Evolutionary conservation across 345 rosid genomes (phyloP), one percentile per base, ranked within the genome.

Genomic region (Brassica carinata): DNA sequence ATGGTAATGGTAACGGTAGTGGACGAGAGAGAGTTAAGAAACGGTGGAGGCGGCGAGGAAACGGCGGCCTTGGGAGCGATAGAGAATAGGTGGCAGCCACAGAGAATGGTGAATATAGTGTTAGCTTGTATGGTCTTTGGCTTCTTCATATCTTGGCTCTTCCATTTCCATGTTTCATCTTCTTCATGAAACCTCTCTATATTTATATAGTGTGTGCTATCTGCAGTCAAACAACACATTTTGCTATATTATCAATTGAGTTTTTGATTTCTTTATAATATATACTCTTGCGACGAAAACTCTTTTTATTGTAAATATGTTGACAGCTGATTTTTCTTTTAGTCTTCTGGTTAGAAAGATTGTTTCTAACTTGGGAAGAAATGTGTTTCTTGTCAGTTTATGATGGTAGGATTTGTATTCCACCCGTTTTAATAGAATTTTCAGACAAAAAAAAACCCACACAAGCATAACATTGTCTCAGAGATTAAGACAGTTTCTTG

Each of bases 71-170:
- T 1, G 10, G 64, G 74, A 19, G 15, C 58, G 48, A 55, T 65
- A 48, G 78, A 72, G 29, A 76, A 65, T 31, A 64, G 84, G 27
- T 93, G 94, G 97, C 90, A 85, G 17, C 90, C 94, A 72, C 96
- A 95, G 72, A 93, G 75, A 77, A 5, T 82, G 18, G 77, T 82
- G 66, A 82, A 82, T 62, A 17, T 82, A 45, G 71, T 82, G 71
- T 73, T 82, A 72, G 82, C 75, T 77, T 82, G 82, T 73, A 77
- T 82, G 84, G 84, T 82, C 34, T 67, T 72, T 61, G 84, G 81
- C 1, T 82, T 82, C 71, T 77, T 82, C 43, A 68, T 82, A 0
- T 82, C 84, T 6, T 82, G 84, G 82, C 73, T 82, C 10, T 77
- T 82, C 30, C 84, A 77, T 53, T 82, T 82, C 55, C 81, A 82